Evolutionary conservation across 2,329 filamentous ascomycete species (phyloP).

Genomic region (Berkeleyomyces rouxiae): DNA sequence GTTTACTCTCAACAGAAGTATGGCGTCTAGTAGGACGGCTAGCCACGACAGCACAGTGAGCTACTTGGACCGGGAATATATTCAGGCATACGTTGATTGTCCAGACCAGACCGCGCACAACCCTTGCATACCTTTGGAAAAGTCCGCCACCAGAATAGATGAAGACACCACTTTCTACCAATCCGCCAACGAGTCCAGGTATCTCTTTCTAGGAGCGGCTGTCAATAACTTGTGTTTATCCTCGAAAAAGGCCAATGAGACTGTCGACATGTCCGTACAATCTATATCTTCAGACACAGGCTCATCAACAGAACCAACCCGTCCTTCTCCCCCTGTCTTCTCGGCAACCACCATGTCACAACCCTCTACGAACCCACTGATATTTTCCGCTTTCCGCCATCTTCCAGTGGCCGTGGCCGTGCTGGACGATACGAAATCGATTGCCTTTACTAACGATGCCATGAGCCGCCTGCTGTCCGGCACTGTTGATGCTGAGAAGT

Average conservation of each 20-base stretch:
- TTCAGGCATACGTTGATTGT: neutral
- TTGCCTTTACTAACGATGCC: constrained; percentile 59
- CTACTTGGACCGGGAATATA: neutral
- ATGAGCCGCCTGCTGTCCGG: constrained; percentile 45
- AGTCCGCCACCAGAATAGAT: neutral
- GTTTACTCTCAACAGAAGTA: constrained; percentile 16
- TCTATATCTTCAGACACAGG: neutral
- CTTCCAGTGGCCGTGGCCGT: constrained; percentile 57
- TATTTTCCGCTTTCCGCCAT: constrained; percentile 55
- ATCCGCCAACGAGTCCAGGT: neutral
- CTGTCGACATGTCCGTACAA: neutral
- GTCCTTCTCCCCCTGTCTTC: neutral
- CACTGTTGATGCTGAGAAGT: neutral
- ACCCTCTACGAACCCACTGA: constrained; percentile 36
- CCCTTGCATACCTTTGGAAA: neutral
- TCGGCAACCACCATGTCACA: constrained; percentile 24
- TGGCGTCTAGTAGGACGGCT: constrained; percentile 9
- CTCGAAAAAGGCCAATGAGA: neutral
- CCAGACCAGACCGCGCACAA: neutral
- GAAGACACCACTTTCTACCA: neutral
- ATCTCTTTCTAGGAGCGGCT: neutral
- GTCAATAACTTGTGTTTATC: neutral
- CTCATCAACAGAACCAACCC: neutral
- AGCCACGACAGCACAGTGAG: neutral
- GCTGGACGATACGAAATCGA: constrained; percentile 49